Evolutionary conservation across 306 rosid genomes (phyloP).

Genomic region (Sphenostylis stenocarpa): DNA sequence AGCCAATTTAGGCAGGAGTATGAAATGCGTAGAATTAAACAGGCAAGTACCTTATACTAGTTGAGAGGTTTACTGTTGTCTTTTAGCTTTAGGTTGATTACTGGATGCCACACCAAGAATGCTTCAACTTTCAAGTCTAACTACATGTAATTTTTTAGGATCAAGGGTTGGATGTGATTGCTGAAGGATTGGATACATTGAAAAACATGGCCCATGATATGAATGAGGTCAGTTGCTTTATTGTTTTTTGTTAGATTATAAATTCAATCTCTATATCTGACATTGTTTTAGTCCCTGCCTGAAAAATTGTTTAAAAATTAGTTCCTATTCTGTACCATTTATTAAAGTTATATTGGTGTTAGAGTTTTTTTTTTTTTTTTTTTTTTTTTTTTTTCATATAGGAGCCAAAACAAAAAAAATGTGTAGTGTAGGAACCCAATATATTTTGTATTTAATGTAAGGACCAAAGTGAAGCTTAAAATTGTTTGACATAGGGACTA

Average conservation of each 20-base stretch:
- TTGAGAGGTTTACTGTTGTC: neutral
- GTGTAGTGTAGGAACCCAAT: neutral
- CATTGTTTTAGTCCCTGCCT: neutral
- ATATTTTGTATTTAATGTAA: neutral
- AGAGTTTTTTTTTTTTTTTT: neutral
- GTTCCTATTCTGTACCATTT: neutral
- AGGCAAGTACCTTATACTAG: conserved; percentile 53
- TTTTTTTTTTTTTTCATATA: neutral
- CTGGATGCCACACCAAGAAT: neutral
- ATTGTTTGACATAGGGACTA: neutral
- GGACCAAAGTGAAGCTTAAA: neutral
- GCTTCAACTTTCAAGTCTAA: conserved; percentile 27
- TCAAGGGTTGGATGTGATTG: conserved; percentile 93
- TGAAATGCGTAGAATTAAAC: conserved; percentile 87
- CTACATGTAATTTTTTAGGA: conserved; percentile 53
- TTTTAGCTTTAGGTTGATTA: conserved; percentile 6
- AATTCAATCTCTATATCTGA: neutral
- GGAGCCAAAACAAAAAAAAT: neutral
- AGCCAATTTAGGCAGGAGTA: conserved; percentile 87
- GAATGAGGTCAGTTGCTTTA: conserved; percentile 75
- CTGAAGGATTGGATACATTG: conserved; percentile 93
- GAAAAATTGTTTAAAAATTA: neutral
- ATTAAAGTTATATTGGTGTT: neutral
- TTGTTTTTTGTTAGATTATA: neutral
- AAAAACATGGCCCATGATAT: conserved; percentile 97